phyloP scores from a whole-genome alignment of 148 eudicot species.

The Amaranthus hypochondriacus region DNA sequence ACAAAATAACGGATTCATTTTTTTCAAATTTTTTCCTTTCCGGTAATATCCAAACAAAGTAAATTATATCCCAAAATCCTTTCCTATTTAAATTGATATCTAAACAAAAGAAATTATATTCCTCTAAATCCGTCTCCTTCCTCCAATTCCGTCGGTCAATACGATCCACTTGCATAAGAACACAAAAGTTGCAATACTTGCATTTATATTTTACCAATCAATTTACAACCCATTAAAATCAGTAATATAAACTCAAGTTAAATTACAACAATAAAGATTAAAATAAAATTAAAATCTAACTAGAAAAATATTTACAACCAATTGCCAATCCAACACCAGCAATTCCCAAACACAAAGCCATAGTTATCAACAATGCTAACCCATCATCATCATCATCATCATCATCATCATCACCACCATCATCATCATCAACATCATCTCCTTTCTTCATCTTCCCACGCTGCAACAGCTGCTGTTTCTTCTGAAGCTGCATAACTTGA shows the following conservation, averaged over 20 bases:
- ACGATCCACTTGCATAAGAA: neutral
- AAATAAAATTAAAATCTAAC: constrained; percentile 1
- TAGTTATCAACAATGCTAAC: constrained; percentile 31
- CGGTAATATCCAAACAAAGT: no score
- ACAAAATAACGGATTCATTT: no score
- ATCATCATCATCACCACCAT: constrained; percentile 12
- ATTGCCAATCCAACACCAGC: constrained; percentile 47
- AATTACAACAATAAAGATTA: neutral
- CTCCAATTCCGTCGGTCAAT: no score
- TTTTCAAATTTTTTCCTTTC: no score
- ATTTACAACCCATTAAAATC: neutral
- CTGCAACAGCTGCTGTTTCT: constrained; percentile 3
- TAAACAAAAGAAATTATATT: no score
- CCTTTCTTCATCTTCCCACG: neutral
- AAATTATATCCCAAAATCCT: no score
- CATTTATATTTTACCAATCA: neutral
- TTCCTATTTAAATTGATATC: no score
- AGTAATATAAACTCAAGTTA: neutral
- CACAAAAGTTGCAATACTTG: neutral
- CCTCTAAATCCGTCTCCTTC: no score
- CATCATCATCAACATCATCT: constrained; percentile 17
- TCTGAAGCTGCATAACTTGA: constrained; percentile 26
- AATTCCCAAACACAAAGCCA: constrained; percentile 52
- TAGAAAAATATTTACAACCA: constrained; percentile 32
- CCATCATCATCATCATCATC: constrained; percentile 19